phyloP scores from a whole-genome alignment of 164 flowering plant species.

The Warburgia ugandensis region DNA sequence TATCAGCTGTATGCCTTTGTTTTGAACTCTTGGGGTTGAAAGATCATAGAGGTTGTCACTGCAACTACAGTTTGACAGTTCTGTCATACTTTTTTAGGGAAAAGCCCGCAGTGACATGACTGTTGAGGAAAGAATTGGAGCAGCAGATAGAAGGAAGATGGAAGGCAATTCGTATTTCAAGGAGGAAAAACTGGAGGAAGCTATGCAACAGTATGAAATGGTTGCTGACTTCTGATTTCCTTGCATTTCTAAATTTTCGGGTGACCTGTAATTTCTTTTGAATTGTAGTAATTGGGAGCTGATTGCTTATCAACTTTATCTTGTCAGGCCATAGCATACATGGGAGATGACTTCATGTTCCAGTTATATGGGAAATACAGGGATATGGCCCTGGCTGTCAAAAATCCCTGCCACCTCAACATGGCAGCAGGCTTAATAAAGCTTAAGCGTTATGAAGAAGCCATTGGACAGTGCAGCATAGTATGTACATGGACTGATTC shows the following conservation, averaged over 20 bases:
- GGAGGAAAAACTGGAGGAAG: conserved; percentile 91
- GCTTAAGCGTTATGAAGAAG: conserved; percentile 82
- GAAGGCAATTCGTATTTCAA: conserved; percentile 83
- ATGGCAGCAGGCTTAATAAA: conserved; percentile 88
- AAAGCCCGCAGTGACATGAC: conserved; percentile 95
- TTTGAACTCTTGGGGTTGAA: no score
- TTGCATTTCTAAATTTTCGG: not conserved
- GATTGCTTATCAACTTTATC: conserved; percentile 1
- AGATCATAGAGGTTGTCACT: conserved; percentile 2
- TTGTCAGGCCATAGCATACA: conserved; percentile 85
- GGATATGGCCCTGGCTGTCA: conserved; percentile 95
- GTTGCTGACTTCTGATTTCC: conserved; percentile 30
- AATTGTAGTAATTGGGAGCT: not conserved
- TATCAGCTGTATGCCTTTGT: no score
- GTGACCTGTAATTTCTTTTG: not conserved
- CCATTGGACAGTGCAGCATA: conserved; percentile 77
- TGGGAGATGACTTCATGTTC: conserved; percentile 98
- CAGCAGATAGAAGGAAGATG: conserved; percentile 88
- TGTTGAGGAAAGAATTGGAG: conserved; percentile 89
- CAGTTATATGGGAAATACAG: conserved; percentile 85
- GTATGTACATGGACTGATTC: conserved; percentile 37
- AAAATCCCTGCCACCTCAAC: conserved; percentile 96
- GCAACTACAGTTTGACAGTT: not conserved
- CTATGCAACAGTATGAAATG: conserved; percentile 99
- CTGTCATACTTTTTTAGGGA: conserved; percentile 39